Evolutionary conservation across 2,329 filamentous ascomycete genomes (phyloP), one percentile per base, ranked within the genome.

Genomic region (Neospermospora avenae): DNA sequence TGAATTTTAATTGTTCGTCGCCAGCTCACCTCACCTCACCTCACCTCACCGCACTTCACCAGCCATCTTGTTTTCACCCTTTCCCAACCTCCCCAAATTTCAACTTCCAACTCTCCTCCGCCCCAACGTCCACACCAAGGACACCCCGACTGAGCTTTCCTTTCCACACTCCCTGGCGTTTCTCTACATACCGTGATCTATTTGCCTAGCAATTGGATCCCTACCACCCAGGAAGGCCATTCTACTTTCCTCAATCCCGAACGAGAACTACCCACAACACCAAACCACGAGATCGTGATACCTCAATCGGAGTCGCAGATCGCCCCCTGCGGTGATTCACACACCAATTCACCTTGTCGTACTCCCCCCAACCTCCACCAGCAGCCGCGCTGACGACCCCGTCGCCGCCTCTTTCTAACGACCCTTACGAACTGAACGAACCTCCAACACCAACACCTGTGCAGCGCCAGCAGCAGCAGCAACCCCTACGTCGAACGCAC

Each of bases 391-490:
- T 73, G 71, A 70, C 71, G 71, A 67, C 58, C 55, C 59, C 62
- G 68, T 68, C 60, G 35, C 60, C 60, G 20, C 28, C 65, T 42
- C 57, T 37, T 52, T 64, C 59, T 74, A 68, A 74, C 71, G 72
- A 74, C 71, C 64, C 60, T 71, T 65, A 74, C 71, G 72, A 73
- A 55, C 60, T 65, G 55, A 55, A 74, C 71, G 72, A 73, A 63
- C 67, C 62, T 31, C 59, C 67, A 63, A 72, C 69, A 60, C 69
- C 68, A 14, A 63, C 51, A 44, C 58, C 61, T 52, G 49, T 63
- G 58, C 68, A 68, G 66, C 70, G 70, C 70, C 72, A 72, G 69
- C 70, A 69, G 66, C 69, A 68, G 66, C 69, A 64, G 52, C 57
- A 31, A 52, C 63, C 63, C 44, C 55, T 64, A 55, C 68, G 67